Evolutionary conservation across 257 asterid species (phyloP).

Genomic region (Prunella vulgaris): DNA sequence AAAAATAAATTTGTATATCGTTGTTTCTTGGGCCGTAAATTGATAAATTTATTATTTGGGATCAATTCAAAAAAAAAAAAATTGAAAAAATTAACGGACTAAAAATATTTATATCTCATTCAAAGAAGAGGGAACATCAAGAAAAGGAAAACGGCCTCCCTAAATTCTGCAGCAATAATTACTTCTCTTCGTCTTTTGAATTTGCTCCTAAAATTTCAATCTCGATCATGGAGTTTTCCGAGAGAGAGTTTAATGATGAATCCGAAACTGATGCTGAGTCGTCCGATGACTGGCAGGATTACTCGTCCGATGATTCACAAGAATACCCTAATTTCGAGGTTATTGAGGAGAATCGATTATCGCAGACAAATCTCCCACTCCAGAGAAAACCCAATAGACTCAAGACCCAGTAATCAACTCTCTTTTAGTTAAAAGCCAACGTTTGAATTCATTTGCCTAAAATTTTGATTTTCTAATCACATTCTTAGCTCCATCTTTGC

Average conservation of each 20-base stretch:
- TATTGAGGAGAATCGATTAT: constrained; percentile 42
- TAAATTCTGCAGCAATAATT: background rate
- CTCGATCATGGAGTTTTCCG: constrained; percentile 25
- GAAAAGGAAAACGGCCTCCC: background rate
- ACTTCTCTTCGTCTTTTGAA: background rate
- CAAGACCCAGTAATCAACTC: constrained; percentile 23
- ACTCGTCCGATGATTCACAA: constrained; percentile 39
- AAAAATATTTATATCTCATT: background rate
- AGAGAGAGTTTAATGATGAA: constrained; percentile 12
- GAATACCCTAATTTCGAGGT: constrained; percentile 49
- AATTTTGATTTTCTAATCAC: background rate
- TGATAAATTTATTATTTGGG: no score
- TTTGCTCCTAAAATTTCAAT: background rate
- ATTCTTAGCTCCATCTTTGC: background rate
- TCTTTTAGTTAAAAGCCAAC: background rate
- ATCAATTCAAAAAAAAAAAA: no score
- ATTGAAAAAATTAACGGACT: no score
- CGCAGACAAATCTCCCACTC: constrained; percentile 51
- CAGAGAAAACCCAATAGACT: constrained; percentile 15
- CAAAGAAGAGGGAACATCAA: background rate
- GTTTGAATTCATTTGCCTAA: background rate
- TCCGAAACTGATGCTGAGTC: constrained; percentile 32
- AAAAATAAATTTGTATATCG: no score
- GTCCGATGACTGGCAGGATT: constrained; percentile 16
- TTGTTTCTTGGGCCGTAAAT: no score